phyloP scores from a whole-genome alignment of 805 yeast species.

The Starmerella potacharoeniae region DNA sequence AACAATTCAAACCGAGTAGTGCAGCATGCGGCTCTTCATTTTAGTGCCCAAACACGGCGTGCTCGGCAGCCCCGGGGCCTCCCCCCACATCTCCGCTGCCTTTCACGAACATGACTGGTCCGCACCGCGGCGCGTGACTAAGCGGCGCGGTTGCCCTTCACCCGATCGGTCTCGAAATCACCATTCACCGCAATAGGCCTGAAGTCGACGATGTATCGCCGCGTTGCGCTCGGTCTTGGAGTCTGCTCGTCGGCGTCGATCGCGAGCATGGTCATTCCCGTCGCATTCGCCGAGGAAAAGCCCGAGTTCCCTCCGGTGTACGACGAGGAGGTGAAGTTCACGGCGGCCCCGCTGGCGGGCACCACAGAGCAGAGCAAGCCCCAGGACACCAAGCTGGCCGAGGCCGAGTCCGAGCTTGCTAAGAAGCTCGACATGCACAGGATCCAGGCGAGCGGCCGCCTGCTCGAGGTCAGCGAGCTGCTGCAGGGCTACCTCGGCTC shows the following conservation, averaged over 20 bases:
- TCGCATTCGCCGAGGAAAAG: constrained; percentile 9
- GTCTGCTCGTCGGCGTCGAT: background rate
- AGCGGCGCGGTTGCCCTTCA: background rate
- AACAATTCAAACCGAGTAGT: too few species aligned
- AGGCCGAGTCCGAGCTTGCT: constrained; percentile 14
- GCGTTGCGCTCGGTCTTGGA: background rate
- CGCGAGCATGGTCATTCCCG: background rate
- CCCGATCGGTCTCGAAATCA: background rate
- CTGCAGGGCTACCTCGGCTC: constrained; percentile 40
- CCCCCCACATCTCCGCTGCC: background rate
- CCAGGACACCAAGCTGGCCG: constrained; percentile 11
- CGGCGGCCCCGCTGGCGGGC: constrained; percentile 25
- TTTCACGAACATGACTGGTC: constrained; percentile 1
- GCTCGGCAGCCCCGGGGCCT: too few species aligned
- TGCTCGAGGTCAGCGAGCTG: constrained; percentile 41
- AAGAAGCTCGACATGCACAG: constrained; percentile 15
- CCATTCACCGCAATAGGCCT: background rate
- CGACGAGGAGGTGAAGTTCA: constrained; percentile 23
- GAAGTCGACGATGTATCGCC: background rate
- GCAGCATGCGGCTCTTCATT: too few species aligned
- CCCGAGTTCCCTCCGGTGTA: constrained; percentile 22
- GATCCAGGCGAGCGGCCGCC: constrained; percentile 42
- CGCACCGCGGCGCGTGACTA: background rate
- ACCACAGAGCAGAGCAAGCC: constrained; percentile 18
- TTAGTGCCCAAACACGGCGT: too few species aligned